Base-by-base conservation (phyloP, 345 rosid species). In the Trapa incisa region DNA sequence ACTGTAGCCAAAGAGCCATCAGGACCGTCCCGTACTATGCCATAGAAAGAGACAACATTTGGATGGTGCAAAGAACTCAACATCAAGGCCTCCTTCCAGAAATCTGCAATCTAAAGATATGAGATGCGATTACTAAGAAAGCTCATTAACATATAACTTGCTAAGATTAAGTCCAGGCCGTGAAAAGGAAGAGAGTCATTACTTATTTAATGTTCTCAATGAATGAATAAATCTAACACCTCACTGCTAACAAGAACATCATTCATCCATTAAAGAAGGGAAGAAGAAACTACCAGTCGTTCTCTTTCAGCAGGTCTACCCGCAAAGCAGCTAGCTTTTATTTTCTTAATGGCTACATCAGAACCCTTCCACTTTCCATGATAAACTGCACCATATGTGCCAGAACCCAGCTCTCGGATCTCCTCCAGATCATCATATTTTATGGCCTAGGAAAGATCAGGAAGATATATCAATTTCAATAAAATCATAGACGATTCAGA, bases 361-460 rank as follows among this genome's bases (percentile, higher is more conserved):
- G 99, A 91, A 76, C 99, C 99, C 80, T 84, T 94, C 99, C 99
- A 94, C 76, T 91, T 91, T 47, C 97, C 97, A 85, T 94, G 96
- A 77, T 77, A 91, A 76, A 94, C 99, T 77, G 97, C 83, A 71
- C 97, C 99, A 76, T 94, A 94, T 35, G 99, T 89, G 75, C 99
- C 99, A 66, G 86, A 83, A 68, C 99, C 99, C 69, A 94, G 69
- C 77, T 85, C 93, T 50, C 99, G 84, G 47, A 91, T 78, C 84
- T 94, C 99, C 81, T 91, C 99, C 73, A 94, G 80, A 83, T 94
- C 99, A 79, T 89, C 89, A 69, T 87, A 89, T 74, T 71, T 87
- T 74, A 94, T 89, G 17, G 85, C 86, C 99, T 94, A 80, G 61
- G 77, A 67, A 67, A 77, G 42, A 79, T 35, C 6, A 7, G 22